Conservation (phyloP, 129 eudicot genomes). For the Lonicera japonica region DNA sequence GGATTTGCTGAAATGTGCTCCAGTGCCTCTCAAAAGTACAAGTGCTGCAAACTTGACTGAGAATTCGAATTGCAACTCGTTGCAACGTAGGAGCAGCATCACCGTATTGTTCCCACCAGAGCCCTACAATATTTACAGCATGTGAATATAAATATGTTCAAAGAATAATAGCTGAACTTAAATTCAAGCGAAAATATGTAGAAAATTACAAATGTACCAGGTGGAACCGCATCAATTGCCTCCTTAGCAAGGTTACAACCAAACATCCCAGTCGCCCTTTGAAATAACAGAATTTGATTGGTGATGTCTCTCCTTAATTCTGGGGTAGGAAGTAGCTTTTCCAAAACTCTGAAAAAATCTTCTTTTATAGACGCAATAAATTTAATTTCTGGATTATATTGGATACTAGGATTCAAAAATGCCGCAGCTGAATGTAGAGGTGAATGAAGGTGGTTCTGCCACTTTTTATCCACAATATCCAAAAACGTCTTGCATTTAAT, state of each 20-base stretch:
- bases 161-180: background rate
- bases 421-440: slow-evolving; percentile 95
- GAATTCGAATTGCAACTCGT: slow-evolving; percentile 79
- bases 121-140: slow-evolving; percentile 36
- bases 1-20: slow-evolving; percentile 73
- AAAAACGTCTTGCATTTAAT: slow-evolving; percentile 76
- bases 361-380: slow-evolving; percentile 79
- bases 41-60: slow-evolving; percentile 86
- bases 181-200: background rate
- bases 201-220: slow-evolving; percentile 41
- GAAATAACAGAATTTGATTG: slow-evolving; percentile 67
- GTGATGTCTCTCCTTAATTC: slow-evolving; percentile 79
- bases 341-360: slow-evolving; percentile 74
- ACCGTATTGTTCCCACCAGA: slow-evolving; percentile 98
- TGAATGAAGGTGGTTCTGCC: slow-evolving; percentile 84
- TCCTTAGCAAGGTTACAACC: slow-evolving; percentile 95
- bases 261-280: slow-evolving; percentile 84
- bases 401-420: slow-evolving; percentile 80
- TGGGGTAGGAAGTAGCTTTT: slow-evolving; percentile 81
- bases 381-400: slow-evolving; percentile 86
- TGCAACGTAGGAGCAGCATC: slow-evolving; percentile 78
- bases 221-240: slow-evolving; percentile 79
- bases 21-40: slow-evolving; percentile 59
- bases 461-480: slow-evolving; percentile 88
- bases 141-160: background rate